Evolutionary conservation across 2,329 filamentous ascomycete genomes (phyloP).

Genomic region (Diaporthe destruens): DNA sequence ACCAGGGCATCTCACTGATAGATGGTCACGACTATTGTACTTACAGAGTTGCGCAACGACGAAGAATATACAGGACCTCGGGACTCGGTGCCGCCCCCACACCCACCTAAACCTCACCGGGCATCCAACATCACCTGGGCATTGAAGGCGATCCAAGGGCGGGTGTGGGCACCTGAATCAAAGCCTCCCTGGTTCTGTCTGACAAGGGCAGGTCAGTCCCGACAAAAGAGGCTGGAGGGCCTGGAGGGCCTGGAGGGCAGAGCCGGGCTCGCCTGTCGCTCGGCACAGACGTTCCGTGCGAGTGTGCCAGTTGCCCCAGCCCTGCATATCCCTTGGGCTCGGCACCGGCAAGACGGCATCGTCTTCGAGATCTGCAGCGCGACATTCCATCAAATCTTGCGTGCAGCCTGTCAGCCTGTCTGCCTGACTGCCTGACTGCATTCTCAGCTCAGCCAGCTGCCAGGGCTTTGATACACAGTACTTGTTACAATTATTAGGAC

Average conservation of each 20-base stretch:
- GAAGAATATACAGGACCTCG: background rate
- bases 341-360: slow-evolving; percentile 19
- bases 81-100: too few species aligned
- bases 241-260: background rate
- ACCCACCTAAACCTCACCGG: too few species aligned
- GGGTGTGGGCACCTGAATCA: background rate
- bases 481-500: too few species aligned
- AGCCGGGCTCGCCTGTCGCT: background rate
- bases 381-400: slow-evolving; percentile 16
- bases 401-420: background rate
- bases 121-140: too few species aligned
- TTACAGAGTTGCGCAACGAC: too few species aligned
- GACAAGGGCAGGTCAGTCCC: background rate
- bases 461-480: background rate
- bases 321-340: slow-evolving; percentile 22
- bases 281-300: slow-evolving; percentile 15
- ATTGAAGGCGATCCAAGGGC: background rate
- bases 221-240: slow-evolving; percentile 3
- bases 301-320: slow-evolving; percentile 12
- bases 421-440: too few species aligned
- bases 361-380: slow-evolving; percentile 20
- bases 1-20: too few species aligned
- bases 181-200: background rate
- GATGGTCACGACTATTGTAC: too few species aligned
- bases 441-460: background rate